Evolutionary conservation across 148 eudicot species (phyloP).

Genomic region (Oxyria digyna): DNA sequence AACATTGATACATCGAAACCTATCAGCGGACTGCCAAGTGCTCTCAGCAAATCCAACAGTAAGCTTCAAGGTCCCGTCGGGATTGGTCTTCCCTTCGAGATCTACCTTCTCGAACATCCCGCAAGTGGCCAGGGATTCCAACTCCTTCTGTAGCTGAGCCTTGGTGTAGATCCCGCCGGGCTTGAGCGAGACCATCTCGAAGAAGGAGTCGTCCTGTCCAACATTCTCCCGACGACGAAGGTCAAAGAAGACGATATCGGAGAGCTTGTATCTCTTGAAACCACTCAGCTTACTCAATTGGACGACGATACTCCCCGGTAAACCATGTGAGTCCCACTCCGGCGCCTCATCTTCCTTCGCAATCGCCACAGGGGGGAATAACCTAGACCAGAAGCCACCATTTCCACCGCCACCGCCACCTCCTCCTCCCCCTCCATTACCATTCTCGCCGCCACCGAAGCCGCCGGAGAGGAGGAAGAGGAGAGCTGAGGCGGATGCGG

Average conservation of each 20-base stretch:
- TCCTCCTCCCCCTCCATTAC: slow-evolving; percentile 15
- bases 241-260: slow-evolving; percentile 57
- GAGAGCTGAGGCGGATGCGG: slow-evolving; percentile 25
- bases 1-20: slow-evolving; percentile 75
- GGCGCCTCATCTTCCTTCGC: slow-evolving; percentile 44
- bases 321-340: slow-evolving; percentile 71
- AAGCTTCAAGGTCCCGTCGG: slow-evolving; percentile 56
- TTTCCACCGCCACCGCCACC: slow-evolving; percentile 31
- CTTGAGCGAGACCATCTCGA: slow-evolving; percentile 67
- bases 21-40: slow-evolving; percentile 64
- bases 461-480: slow-evolving; percentile 18
- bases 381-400: slow-evolving; percentile 40
- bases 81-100: slow-evolving; percentile 66
- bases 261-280: slow-evolving; percentile 63
- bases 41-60: slow-evolving; percentile 60
- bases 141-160: slow-evolving; percentile 73
- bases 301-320: slow-evolving; percentile 58
- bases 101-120: slow-evolving; percentile 91
- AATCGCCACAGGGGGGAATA: slow-evolving; percentile 31
- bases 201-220: slow-evolving; percentile 71
- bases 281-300: slow-evolving; percentile 67
- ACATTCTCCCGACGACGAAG: slow-evolving; percentile 24
- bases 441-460: slow-evolving; percentile 4
- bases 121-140: slow-evolving; percentile 60
- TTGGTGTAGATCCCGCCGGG: slow-evolving; percentile 74